Conservation (phyloP, 1,284 basidiomycete species). For the Tilletia horrida region DNA sequence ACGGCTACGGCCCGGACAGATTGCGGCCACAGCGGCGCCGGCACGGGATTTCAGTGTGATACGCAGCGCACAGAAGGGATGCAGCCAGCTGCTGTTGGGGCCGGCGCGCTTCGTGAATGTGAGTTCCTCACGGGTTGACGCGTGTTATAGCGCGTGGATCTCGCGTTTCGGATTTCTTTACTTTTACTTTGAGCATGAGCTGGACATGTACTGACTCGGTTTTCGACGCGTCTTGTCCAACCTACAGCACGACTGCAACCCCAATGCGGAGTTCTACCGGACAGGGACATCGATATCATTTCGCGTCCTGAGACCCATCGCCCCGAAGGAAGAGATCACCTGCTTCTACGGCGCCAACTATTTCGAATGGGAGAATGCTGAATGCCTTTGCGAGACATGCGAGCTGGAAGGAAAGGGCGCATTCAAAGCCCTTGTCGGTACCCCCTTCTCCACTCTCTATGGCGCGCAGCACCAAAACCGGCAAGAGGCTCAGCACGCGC, state of each 20-base stretch:
- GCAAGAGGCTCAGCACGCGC: not conserved
- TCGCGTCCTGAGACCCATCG: conserved; percentile 74
- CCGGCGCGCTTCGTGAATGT: conserved; percentile 92
- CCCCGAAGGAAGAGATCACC: conserved; percentile 78
- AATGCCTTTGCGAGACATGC: conserved; percentile 85
- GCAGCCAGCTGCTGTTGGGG: conserved; percentile 84
- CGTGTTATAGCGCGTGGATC: not conserved
- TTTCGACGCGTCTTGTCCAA: not conserved
- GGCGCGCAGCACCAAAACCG: not conserved
- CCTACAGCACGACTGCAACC: conserved; percentile 78
- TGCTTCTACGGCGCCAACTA: conserved; percentile 57
- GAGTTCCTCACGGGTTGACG: conserved; percentile 56
- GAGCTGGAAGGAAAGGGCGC: conserved; percentile 70
- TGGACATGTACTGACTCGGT: too few relatives aligned
- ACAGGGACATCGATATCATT: conserved; percentile 84
- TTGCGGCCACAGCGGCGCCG: conserved; percentile 18
- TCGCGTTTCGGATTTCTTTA: too few relatives aligned
- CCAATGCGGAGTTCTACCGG: conserved; percentile 81
- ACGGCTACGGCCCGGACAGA: conserved; percentile 8
- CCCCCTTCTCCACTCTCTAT: not conserved
- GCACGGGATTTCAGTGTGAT: conserved; percentile 82
- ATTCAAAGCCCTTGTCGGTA: conserved; percentile 24
- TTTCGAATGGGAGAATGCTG: conserved; percentile 80
- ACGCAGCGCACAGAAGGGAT: conserved; percentile 81
- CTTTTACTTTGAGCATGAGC: too few relatives aligned